phyloP scores from a whole-genome alignment of 768 basidiomycete species.

The Boletus speciosus region DNA sequence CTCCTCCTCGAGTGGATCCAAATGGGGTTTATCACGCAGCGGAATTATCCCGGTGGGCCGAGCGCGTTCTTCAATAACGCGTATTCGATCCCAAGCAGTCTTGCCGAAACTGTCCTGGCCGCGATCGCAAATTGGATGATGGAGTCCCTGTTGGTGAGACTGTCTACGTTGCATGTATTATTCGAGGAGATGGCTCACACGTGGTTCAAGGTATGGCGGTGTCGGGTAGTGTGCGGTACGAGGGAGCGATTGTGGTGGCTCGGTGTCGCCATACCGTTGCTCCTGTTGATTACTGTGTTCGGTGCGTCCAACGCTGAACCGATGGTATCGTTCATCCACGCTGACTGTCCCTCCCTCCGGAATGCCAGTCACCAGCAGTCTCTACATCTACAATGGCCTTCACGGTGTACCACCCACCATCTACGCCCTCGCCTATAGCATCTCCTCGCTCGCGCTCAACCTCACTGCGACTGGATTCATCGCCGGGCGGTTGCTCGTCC shows the following conservation, averaged over 20 bases:
- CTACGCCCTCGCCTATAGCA: conserved; percentile 22
- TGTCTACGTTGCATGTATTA: too few species aligned
- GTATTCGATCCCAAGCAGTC: conserved; percentile 6
- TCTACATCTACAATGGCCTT: conserved; percentile 29
- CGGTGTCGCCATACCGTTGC: too few species aligned
- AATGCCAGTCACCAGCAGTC: not conserved
- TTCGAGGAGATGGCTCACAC: too few species aligned
- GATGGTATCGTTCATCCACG: too few species aligned
- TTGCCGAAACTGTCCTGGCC: not conserved
- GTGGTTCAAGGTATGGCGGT: too few species aligned
- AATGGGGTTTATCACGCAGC: conserved; percentile 24
- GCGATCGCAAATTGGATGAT: not conserved
- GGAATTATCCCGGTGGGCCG: conserved; percentile 31
- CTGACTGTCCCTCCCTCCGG: too few species aligned
- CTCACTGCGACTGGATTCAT: conserved; percentile 29
- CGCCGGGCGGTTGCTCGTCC: conserved; percentile 23
- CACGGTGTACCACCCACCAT: not conserved
- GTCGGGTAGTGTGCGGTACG: too few species aligned
- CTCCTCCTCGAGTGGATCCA: conserved; percentile 18
- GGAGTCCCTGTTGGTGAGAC: too few species aligned
- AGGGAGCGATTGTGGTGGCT: too few species aligned
- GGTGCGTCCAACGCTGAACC: too few species aligned
- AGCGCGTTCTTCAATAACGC: conserved; percentile 11
- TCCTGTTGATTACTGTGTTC: too few species aligned
- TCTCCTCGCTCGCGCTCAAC: conserved; percentile 27